Percentiles rank a stretch among this genome's conserved stretches.
Evolutionary conservation across 2,329 filamentous ascomycete genomes (phyloP).

Genomic region (Aureobasidium sp.): DNA sequence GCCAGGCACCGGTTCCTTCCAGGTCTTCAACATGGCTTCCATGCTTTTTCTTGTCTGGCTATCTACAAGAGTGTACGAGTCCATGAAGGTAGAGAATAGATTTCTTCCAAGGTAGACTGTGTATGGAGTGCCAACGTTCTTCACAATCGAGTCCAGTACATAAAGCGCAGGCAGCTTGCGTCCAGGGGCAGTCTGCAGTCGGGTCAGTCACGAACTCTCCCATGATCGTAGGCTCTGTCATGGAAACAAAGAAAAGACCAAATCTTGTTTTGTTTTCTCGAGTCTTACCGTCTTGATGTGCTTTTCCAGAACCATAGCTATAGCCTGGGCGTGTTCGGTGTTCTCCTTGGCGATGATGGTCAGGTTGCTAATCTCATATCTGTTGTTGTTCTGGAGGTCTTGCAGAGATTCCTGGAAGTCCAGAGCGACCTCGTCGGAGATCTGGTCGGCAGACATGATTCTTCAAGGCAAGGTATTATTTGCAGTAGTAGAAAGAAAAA

Average conservation of each 20-base stretch:
- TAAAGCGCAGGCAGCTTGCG: constrained; percentile 95
- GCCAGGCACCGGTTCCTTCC: constrained; percentile 93
- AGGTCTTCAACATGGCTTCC: constrained; percentile 95
- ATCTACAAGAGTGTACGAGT: constrained; percentile 86
- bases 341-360: constrained; percentile 97
- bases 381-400: constrained; percentile 82
- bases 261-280: background rate
- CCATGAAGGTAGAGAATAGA: constrained; percentile 92
- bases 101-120: constrained; percentile 89
- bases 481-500: constrained; percentile 13
- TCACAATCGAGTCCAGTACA: constrained; percentile 94
- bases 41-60: constrained; percentile 75
- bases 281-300: constrained; percentile 86
- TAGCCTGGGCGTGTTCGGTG: constrained; percentile 88
- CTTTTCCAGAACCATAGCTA: constrained; percentile 80
- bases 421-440: constrained; percentile 80
- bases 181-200: constrained; percentile 64
- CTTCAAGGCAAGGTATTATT: constrained; percentile 21
- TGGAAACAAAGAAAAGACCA: background rate
- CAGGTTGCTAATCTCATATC: constrained; percentile 93
- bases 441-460: constrained; percentile 43
- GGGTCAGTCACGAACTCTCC: constrained; percentile 30
- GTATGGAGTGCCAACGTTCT: constrained; percentile 97
- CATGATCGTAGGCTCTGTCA: background rate
- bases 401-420: constrained; percentile 92